Conservation (phyloP, 305 asterid genomes). For the Ajuga reptans region DNA sequence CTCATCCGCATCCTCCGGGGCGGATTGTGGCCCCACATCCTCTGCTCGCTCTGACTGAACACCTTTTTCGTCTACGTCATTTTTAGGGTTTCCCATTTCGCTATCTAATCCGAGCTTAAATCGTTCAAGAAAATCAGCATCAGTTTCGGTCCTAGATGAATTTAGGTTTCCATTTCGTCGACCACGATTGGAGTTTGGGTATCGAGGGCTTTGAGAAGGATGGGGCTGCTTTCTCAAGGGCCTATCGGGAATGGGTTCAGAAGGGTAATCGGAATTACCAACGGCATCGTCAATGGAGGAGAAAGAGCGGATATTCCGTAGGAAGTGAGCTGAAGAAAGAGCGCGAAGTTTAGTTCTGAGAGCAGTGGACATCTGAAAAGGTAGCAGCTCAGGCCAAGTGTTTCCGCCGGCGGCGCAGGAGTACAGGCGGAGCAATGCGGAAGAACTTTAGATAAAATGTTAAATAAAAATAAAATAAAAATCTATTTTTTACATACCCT, state of each 20-base stretch:
- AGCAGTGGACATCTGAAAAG: conserved; percentile 23
- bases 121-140: conserved; percentile 57
- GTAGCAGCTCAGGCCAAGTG: background rate
- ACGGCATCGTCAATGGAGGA: conserved; percentile 22
- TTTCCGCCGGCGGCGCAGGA: too few relatives aligned
- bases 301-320: conserved; percentile 23
- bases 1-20: conserved; percentile 65
- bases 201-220: conserved; percentile 16
- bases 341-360: conserved; percentile 23
- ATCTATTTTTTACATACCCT: too few relatives aligned
- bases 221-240: background rate
- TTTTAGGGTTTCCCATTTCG: conserved; percentile 25
- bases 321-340: conserved; percentile 18
- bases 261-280: conserved; percentile 27
- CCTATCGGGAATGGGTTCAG: conserved; percentile 17
- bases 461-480: too few relatives aligned
- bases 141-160: conserved; percentile 16
- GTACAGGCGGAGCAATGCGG: too few relatives aligned
- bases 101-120: conserved; percentile 60
- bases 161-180: conserved; percentile 23
- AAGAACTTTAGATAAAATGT: too few relatives aligned
- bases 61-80: conserved; percentile 10
- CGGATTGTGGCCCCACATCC: conserved; percentile 26
- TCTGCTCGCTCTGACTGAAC: background rate
- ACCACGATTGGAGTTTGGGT: conserved; percentile 22